Conservation (phyloP, 306 rosid genomes). For the Cucumis cinereus region DNA sequence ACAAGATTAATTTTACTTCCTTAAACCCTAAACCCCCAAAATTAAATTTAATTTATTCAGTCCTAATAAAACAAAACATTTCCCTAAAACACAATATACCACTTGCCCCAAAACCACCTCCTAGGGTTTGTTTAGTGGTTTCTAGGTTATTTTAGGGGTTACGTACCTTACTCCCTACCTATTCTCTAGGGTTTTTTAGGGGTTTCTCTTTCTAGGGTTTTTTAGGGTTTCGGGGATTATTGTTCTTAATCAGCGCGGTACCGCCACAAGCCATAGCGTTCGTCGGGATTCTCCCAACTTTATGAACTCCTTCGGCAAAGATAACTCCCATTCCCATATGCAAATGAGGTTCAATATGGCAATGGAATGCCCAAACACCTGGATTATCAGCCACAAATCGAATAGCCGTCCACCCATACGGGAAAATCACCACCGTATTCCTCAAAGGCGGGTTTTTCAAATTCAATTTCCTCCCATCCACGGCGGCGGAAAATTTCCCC, state of each 20-base stretch:
- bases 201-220: not conserved
- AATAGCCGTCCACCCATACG: constrained; percentile 73
- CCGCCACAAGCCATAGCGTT: constrained; percentile 49
- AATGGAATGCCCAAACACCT: constrained; percentile 86
- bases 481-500: constrained; percentile 31
- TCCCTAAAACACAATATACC: not conserved
- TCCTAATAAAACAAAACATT: no score
- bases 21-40: not conserved
- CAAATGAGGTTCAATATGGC: constrained; percentile 83
- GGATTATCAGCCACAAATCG: constrained; percentile 73
- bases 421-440: constrained; percentile 56
- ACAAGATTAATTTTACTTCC: not conserved
- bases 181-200: not conserved
- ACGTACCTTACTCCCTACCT: no score
- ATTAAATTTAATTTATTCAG: not conserved
- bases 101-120: not conserved
- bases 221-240: not conserved
- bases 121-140: not conserved
- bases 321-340: constrained; percentile 93
- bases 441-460: constrained; percentile 55
- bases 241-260: constrained; percentile 4
- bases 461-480: constrained; percentile 32
- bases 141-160: not conserved
- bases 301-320: constrained; percentile 41
- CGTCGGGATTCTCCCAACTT: constrained; percentile 20